These are phyloP conservation scores for Lolium multiflorum DNA, from an alignment of 176 grass and related monocot genomes.

Conservation along the genomic window DNA sequence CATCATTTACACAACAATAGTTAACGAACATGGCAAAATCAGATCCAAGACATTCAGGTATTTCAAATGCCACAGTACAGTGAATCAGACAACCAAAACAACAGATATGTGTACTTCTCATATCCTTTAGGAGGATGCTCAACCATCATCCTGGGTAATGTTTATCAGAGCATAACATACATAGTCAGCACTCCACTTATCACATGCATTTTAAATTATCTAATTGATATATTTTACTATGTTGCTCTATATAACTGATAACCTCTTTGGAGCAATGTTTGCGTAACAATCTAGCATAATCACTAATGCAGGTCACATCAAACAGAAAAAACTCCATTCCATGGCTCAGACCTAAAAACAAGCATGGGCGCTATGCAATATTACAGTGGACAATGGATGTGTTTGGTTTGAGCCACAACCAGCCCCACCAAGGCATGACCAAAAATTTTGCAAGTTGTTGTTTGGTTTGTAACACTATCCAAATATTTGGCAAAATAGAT, in stretches of 20 bases:
- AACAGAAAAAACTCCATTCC: neutral
- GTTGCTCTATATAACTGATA: constrained; percentile 22
- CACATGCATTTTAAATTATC: neutral
- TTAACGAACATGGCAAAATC: constrained; percentile 13
- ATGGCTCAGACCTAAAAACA: neutral
- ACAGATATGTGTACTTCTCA: neutral
- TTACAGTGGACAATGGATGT: neutral
- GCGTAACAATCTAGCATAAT: constrained; percentile 1
- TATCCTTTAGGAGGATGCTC: neutral
- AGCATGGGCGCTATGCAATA: neutral
- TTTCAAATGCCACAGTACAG: neutral
- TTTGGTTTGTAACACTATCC: too few relatives aligned
- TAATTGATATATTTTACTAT: neutral
- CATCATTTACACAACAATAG: neutral
- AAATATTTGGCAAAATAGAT: neutral
- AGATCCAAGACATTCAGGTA: constrained; percentile 3
- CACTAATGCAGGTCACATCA: constrained; percentile 16
- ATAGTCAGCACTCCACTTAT: constrained; percentile 9
- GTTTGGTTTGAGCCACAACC: neutral
- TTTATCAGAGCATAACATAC: constrained; percentile 29
- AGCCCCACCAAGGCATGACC: neutral
- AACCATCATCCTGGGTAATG: neutral
- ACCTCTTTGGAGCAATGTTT: constrained; percentile 2
- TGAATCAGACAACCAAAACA: constrained; percentile 1
- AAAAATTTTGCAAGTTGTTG: neutral